Evolutionary conservation across 108 stramenopile species (phyloP).

Genomic region (Skeletonema menzelii): DNA sequence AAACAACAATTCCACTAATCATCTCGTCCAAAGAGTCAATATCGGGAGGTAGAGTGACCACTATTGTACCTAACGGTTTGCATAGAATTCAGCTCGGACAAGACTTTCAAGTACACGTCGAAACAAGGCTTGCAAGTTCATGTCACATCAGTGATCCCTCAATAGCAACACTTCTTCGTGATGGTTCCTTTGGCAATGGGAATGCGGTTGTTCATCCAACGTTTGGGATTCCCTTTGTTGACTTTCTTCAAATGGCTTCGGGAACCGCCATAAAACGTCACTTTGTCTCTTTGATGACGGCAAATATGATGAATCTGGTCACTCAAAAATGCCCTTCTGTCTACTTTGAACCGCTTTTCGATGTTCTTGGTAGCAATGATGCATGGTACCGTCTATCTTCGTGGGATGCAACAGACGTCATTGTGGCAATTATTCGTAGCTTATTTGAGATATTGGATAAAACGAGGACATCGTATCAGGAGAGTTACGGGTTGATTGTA

Average conservation of each 20-base stretch:
- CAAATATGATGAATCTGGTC: constrained; percentile 20
- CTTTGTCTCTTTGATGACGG: constrained; percentile 27
- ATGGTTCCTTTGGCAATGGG: constrained; percentile 30
- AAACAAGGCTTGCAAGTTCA: constrained; percentile 72
- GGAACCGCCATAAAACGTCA: constrained; percentile 38
- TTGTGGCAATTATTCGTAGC: constrained; percentile 29
- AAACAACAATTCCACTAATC: constrained; percentile 71
- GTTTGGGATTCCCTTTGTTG: constrained; percentile 26
- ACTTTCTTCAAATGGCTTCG: constrained; percentile 36
- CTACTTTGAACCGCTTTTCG: constrained; percentile 44
- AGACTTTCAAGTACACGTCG: constrained; percentile 68
- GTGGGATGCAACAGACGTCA: constrained; percentile 23
- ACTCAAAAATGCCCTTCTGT: constrained; percentile 20
- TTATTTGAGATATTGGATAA: constrained; percentile 48
- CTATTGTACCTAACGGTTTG: constrained; percentile 80
- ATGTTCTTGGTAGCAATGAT: constrained; percentile 36
- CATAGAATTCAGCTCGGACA: constrained; percentile 79
- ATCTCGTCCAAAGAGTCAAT: constrained; percentile 59
- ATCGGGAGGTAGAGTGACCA: constrained; percentile 59
- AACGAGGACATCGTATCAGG: constrained; percentile 24
- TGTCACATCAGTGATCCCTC: constrained; percentile 73
- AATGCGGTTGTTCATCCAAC: constrained; percentile 8
- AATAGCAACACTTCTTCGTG: constrained; percentile 66
- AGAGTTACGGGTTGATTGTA: constrained; percentile 22
- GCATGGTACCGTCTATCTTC: constrained; percentile 39